Evolutionary conservation across 768 basidiomycete species (phyloP).

Genomic region (Auriscalpium microsporum): DNA sequence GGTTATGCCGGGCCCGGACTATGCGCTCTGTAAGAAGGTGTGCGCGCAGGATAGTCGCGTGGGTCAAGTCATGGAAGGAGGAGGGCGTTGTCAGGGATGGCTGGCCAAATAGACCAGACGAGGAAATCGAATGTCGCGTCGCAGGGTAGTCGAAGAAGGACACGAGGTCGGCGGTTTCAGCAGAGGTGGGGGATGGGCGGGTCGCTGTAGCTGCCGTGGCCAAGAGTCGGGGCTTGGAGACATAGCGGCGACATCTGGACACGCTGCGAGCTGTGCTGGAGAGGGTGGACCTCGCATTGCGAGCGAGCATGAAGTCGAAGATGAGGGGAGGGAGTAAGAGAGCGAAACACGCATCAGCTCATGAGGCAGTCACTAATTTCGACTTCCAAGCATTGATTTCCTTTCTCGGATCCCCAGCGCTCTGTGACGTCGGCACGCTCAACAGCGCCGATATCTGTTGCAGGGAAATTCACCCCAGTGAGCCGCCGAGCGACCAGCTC

Average conservation of each 20-base stretch:
- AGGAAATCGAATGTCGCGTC: conserved; percentile 32
- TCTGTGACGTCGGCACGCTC: background rate
- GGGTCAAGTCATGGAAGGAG: conserved; percentile 63
- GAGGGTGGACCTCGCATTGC: conserved; percentile 11
- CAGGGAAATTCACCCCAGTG: too few species aligned
- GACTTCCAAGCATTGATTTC: background rate
- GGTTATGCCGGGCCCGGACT: conserved; percentile 59
- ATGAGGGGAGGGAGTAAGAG: background rate
- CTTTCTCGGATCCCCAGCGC: background rate
- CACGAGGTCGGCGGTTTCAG: conserved; percentile 43
- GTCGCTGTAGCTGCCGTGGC: conserved; percentile 14
- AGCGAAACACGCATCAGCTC: background rate
- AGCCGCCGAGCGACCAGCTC: too few species aligned
- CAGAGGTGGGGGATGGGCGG: conserved; percentile 25
- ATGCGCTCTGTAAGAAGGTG: conserved; percentile 80
- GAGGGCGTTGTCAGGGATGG: conserved; percentile 59
- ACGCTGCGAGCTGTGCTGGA: background rate
- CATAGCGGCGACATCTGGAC: background rate
- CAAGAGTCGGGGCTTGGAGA: conserved; percentile 14
- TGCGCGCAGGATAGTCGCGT: conserved; percentile 74
- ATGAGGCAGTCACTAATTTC: background rate
- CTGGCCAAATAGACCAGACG: conserved; percentile 83
- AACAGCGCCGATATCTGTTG: too few species aligned
- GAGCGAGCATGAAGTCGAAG: conserved; percentile 13
- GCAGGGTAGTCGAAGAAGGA: conserved; percentile 64